Evolutionary conservation across 2,329 filamentous ascomycete genomes (phyloP), one percentile per base, ranked within the genome.

Genomic region (Cladosporium austrohemisphaericum): DNA sequence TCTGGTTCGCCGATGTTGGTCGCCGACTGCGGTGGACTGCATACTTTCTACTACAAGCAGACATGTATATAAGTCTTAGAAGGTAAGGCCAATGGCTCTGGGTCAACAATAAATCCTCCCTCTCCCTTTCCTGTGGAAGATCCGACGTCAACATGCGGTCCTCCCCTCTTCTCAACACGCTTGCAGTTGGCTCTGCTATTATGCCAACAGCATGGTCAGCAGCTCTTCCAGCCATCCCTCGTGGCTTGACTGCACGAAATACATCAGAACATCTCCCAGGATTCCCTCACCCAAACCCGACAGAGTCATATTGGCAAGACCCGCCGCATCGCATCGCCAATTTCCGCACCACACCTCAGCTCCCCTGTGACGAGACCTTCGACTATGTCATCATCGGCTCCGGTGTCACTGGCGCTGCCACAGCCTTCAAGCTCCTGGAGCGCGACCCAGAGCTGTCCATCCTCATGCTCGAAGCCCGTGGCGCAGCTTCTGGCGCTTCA

Each of bases 241-340:
- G 16, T 14, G 23, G 22, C 2, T 5, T 47, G 4, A 3, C 16
- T 3, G 5, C 23, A 6, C n/a, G 52, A 40, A 54, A 52, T 5
- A 38, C 22, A 10, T 52, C 58, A 23, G 51, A 48, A 1, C 9
- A 47, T 3, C 33, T 47, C 3, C 51, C 54, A 5, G 52, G 54
- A 4, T 58, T 63, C 14, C 70, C 70, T 10, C 50, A 61, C 13
- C 18, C 58, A 16, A 56, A 64, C 18, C 68, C 69, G 5, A 60
- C 67, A 5, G 57, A 62, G 6, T 71, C 69, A 4, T 72, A 71
- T 55, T 72, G 70, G 70, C 69, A 72, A 40, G 54, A 58, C 1
- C 66, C 69, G 10, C 66, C 66, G 50, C 65, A 63, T 0, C 59
- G 64, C 1, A 62, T 72, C 18, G 65, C 69, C 10, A 62, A 66